Evolutionary conservation across 1,284 basidiomycete species (phyloP).

Genomic region (Ceratobasidium sp.): DNA sequence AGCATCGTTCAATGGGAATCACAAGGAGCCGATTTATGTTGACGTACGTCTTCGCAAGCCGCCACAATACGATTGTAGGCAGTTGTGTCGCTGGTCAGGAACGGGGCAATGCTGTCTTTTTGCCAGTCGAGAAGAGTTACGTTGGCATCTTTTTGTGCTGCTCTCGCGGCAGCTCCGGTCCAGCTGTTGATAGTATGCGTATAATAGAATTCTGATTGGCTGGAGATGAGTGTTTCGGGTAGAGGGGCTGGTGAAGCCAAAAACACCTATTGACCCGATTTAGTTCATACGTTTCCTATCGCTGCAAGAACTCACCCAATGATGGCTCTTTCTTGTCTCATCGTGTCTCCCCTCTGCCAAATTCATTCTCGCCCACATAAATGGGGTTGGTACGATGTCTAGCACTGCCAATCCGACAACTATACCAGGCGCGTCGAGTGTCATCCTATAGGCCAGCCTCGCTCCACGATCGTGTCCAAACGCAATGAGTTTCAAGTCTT

Average conservation of each 20-base stretch:
- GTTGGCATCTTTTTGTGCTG: slow-evolving; percentile 16
- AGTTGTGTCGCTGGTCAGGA: slow-evolving; percentile 47
- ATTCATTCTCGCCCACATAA: slow-evolving; percentile 53
- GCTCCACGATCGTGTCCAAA: slow-evolving; percentile 55
- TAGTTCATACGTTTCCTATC: not conserved
- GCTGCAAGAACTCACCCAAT: slow-evolving; percentile 50
- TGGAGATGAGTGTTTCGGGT: slow-evolving; percentile 53
- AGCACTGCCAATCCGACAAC: slow-evolving; percentile 52
- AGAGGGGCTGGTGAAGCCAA: slow-evolving; percentile 53
- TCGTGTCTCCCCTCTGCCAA: slow-evolving; percentile 48
- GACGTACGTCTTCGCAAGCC: slow-evolving; percentile 52
- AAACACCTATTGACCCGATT: slow-evolving; percentile 50
- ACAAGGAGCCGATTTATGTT: not conserved
- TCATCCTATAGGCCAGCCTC: slow-evolving; percentile 53
- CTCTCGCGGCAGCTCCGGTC: slow-evolving; percentile 48
- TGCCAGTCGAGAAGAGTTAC: slow-evolving; percentile 48
- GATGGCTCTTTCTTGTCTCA: slow-evolving; percentile 52
- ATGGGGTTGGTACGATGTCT: slow-evolving; percentile 54
- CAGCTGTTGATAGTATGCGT: slow-evolving; percentile 49
- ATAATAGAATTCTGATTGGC: slow-evolving; percentile 52
- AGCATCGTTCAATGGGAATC: not conserved
- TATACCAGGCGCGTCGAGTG: slow-evolving; percentile 51
- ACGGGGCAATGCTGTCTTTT: slow-evolving; percentile 51
- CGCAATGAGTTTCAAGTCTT: slow-evolving; percentile 49
- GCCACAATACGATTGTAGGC: slow-evolving; percentile 50